A percentile compares a stretch with the other conserved stretches of the same genome.
Evolutionary conservation across 2,329 filamentous ascomycete species (phyloP).

Genomic region (Exophiala phaeomuriformis): DNA sequence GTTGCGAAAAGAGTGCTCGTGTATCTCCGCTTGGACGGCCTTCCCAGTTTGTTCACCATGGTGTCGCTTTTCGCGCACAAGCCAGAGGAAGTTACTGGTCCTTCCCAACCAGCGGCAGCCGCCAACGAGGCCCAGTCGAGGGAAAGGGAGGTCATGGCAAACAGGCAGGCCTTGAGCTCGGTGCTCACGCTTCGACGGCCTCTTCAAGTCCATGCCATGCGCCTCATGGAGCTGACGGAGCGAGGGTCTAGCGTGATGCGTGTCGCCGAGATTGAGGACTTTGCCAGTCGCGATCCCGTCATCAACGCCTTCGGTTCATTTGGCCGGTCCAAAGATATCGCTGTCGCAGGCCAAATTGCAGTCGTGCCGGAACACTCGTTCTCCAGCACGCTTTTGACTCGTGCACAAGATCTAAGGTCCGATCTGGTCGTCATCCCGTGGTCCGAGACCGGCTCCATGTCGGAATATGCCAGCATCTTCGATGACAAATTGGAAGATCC

Average conservation of each 20-base stretch:
- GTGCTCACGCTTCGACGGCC: conserved; percentile 37
- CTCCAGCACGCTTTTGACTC: conserved; percentile 65
- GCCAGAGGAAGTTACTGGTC: conserved; percentile 11
- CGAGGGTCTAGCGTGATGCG: conserved; percentile 94
- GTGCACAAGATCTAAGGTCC: conserved; percentile 61
- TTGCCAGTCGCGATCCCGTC: conserved; percentile 67
- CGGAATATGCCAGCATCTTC: conserved; percentile 50
- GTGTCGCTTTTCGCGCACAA: conserved; percentile 57
- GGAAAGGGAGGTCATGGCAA: conserved; percentile 12
- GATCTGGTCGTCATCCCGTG: conserved; percentile 81
- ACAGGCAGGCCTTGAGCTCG: conserved; percentile 9
- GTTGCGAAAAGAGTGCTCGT: conserved; percentile 59
- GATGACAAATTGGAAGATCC: conserved; percentile 35
- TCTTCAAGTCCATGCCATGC: conserved; percentile 73
- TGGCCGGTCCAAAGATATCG: conserved; percentile 73
- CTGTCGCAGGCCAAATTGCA: conserved; percentile 72
- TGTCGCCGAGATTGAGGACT: conserved; percentile 72
- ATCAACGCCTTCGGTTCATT: conserved; percentile 88
- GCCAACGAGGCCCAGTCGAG: conserved; percentile 8
- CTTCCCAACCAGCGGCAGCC: neutral
- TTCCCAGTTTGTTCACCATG: conserved; percentile 74
- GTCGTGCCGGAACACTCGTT: conserved; percentile 72
- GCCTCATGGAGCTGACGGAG: conserved; percentile 79
- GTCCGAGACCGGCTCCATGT: conserved; percentile 72
- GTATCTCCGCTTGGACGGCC: conserved; percentile 75